Base-by-base conservation (phyloP, 2,329 filamentous ascomycete species). In the Fusarium falciforme region DNA sequence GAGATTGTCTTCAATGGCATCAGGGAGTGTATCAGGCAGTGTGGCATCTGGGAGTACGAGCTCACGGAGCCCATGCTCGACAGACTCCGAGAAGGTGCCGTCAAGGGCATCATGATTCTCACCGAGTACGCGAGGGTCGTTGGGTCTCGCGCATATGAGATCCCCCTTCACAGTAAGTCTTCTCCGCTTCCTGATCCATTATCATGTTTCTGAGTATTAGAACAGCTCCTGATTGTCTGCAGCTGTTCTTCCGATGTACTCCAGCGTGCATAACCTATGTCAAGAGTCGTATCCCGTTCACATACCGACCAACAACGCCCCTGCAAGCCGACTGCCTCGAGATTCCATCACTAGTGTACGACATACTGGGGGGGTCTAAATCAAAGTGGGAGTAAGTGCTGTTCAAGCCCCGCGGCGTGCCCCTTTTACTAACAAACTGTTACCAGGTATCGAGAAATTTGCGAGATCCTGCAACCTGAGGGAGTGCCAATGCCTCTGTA, bases 121-220 rank as follows among this genome's bases (percentile, higher is more conserved):
- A 57, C 20, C 6, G 55, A 73, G 33, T 71, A 47, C 42, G 54
- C 54, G 11, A 61, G 20, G 40, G 38, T 63, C 9, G 33, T 75
- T 8, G 73, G 67, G 6, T 52, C 38, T 38, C 67, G 73, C 25
- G 73, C 73, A 25, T 55, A 73, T 12, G 73, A 71, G 49, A 64
- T 71, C n/a, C 73, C 70, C 29, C 40, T 75, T 16, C 57, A 73
- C 47, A 49, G 70, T 68, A 64, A 58, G 70, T 54, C 29, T 25
- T 38, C 14, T 25, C 20, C 44, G 12, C 42, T 29, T 29, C 10
- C 4, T 4, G 25, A 52, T 52, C 5, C 10, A 7, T 6, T 5
- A 17, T 10, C 44, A 4, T n/a, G 22, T 36, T 27, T 55, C 55
- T 58, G 16, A 36, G n/a, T 22, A 16, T 31, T 27, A 6, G 66